Evolutionary conservation across 129 eudicot genomes (phyloP).

Genomic region (Pittosporum tobira): DNA sequence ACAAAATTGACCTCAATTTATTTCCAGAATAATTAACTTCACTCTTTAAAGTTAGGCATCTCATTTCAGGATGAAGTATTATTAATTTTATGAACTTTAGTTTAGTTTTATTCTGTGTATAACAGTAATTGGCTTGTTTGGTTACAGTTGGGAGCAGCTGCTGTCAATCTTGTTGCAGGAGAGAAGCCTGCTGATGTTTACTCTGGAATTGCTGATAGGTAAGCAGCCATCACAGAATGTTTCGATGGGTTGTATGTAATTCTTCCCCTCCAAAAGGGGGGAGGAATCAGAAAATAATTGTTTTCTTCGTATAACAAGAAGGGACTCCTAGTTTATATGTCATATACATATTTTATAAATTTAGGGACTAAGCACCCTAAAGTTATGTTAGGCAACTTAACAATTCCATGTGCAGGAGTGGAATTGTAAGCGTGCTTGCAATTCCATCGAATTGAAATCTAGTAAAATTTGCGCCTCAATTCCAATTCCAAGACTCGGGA

Average conservation of each 20-base stretch:
- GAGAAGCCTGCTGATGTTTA: slow-evolving; percentile 96
- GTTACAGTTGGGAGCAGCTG: slow-evolving; percentile 79
- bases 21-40: neutral
- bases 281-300: neutral
- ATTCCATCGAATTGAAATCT: too few species aligned
- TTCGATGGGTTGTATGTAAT: neutral
- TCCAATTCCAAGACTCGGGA: too few species aligned
- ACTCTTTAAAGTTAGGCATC: neutral
- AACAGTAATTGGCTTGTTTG: neutral
- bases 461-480: too few species aligned
- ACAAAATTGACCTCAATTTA: too few species aligned
- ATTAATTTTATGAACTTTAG: neutral
- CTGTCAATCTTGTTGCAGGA: slow-evolving; percentile 89
- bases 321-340: neutral
- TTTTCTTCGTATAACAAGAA: neutral
- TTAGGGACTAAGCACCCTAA: neutral
- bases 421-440: too few species aligned
- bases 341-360: neutral
- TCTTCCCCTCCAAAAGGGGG: neutral
- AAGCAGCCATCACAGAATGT: slow-evolving; percentile 15
- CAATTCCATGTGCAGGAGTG: too few species aligned
- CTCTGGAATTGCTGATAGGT: slow-evolving; percentile 93
- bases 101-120: neutral
- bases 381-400: too few species aligned
- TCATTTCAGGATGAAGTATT: neutral